phyloP scores from a whole-genome alignment of 805 yeast genomes.

The Yarrowia hollandica region DNA sequence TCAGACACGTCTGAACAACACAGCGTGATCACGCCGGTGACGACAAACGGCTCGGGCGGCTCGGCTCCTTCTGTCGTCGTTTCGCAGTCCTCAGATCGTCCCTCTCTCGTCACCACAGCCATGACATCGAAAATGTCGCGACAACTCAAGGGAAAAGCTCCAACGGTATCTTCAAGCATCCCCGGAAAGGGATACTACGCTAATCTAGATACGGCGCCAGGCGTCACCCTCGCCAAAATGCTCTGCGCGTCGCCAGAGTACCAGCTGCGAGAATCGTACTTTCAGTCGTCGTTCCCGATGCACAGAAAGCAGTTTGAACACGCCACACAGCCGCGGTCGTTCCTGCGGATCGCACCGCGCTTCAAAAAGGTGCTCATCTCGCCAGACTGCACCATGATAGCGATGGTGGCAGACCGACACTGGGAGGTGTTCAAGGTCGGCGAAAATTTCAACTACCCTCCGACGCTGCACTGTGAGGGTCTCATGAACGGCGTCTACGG shows the following conservation, averaged over 20 bases:
- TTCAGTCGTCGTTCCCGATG: conserved; percentile 79
- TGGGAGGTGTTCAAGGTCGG: conserved; percentile 72
- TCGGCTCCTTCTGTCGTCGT: neutral
- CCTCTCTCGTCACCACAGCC: neutral
- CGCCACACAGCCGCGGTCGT: conserved; percentile 53
- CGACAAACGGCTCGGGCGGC: neutral
- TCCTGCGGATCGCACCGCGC: conserved; percentile 51
- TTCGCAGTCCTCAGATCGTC: neutral
- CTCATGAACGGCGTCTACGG: conserved; percentile 27
- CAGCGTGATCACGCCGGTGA: neutral
- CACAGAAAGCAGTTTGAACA: conserved; percentile 63
- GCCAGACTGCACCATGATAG: conserved; percentile 64
- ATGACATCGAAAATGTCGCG: neutral
- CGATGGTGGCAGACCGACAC: conserved; percentile 60
- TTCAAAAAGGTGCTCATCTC: conserved; percentile 51
- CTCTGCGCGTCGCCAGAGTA: conserved; percentile 1
- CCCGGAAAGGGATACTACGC: neutral
- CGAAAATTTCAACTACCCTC: conserved; percentile 50
- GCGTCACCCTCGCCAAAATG: neutral
- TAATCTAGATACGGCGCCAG: conserved; percentile 4
- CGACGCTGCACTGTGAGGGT: conserved; percentile 48
- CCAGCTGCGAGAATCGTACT: conserved; percentile 45
- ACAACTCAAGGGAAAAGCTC: neutral
- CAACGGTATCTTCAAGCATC: neutral
- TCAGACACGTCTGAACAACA: neutral